Base-by-base conservation (phyloP, 1,284 basidiomycete genomes). In the Malassezia globosa region DNA sequence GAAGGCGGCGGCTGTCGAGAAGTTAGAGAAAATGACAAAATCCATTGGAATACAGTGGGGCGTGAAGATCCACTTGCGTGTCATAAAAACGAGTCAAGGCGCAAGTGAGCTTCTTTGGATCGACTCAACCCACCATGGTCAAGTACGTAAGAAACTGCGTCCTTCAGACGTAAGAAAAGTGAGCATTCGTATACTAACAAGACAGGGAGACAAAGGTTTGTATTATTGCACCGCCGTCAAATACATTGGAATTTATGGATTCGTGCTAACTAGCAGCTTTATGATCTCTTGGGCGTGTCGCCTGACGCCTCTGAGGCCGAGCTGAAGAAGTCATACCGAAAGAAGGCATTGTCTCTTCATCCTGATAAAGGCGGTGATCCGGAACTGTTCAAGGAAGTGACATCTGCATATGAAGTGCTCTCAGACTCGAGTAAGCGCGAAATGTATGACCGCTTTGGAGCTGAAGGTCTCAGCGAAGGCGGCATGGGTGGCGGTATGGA, bases 311-410 rank as follows among this genome's bases (percentile, higher is more conserved):
- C 60, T 22, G 63, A 69, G 41, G 42, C 58, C 7, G 68, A 70
- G 48, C 61, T 70, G 37, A 70, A 69, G 40, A 70, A 70, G 65
- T 51, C 62, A 24, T 59, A 61, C 60, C 58, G 60, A 31, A 60
- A 64, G 56, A 56, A 66, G 56, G 57, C 66, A 22, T 52, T 72
- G 56, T 57, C 58, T 57, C 57, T 45, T 51, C 92, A 95, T 74
- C 92, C 90, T 33, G 92, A 96, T 79, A 95, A 95, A 77, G 87
- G 89, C 53, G 89, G 89, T 56, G 89, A 95, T 72, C 87, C 60
- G 26, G 94, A 97, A 74, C 74, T 85, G 54, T 97, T 97, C 84
- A 96, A 97, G 73, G 87, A 94, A 72, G 83, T 96, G 51, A 92
- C 90, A 13, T 85, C 92, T 76, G 90, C 89, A 39, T 99, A 97